Conservation (phyloP, 345 rosid genomes). For the Arabidopsis suecica region DNA sequence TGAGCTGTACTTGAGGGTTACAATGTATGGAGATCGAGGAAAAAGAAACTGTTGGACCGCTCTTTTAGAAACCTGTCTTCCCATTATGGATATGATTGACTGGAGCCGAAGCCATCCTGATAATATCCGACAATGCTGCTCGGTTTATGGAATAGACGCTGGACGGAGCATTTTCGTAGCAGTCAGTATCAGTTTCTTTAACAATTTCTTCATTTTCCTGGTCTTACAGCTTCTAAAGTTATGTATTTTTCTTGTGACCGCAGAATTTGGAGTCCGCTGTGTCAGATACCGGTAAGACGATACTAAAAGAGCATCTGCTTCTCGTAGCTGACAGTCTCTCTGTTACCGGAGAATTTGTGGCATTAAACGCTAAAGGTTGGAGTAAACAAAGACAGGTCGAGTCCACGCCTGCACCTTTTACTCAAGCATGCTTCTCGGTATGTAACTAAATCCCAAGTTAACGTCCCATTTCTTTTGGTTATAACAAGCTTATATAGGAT, state of each 20-base stretch:
- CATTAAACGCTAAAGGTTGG: slow-evolving; percentile 77
- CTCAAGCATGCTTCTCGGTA: slow-evolving; percentile 94
- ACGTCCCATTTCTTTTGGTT: slow-evolving; percentile 6
- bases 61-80: slow-evolving; percentile 69
- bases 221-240: slow-evolving; percentile 9
- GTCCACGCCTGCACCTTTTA: slow-evolving; percentile 69
- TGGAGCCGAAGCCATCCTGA: slow-evolving; percentile 95
- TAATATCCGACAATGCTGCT: slow-evolving; percentile 69
- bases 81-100: slow-evolving; percentile 72
- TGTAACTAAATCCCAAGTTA: slow-evolving; percentile 42
- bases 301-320: slow-evolving; percentile 72
- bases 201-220: slow-evolving; percentile 7
- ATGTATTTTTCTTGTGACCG: slow-evolving; percentile 3
- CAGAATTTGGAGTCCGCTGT: slow-evolving; percentile 84
- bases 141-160: slow-evolving; percentile 76
- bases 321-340: slow-evolving; percentile 75
- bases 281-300: slow-evolving; percentile 74
- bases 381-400: slow-evolving; percentile 65
- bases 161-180: slow-evolving; percentile 74
- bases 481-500: neutral
- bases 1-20: slow-evolving; percentile 79
- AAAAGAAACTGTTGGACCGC: slow-evolving; percentile 63
- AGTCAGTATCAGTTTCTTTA: slow-evolving; percentile 47
- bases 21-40: slow-evolving; percentile 56
- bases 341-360: slow-evolving; percentile 86